These are phyloP conservation scores for Immersiporthe knoxdaviesiana DNA, from an alignment of 2,329 filamentous ascomycete species.

Conservation along the genomic window DNA sequence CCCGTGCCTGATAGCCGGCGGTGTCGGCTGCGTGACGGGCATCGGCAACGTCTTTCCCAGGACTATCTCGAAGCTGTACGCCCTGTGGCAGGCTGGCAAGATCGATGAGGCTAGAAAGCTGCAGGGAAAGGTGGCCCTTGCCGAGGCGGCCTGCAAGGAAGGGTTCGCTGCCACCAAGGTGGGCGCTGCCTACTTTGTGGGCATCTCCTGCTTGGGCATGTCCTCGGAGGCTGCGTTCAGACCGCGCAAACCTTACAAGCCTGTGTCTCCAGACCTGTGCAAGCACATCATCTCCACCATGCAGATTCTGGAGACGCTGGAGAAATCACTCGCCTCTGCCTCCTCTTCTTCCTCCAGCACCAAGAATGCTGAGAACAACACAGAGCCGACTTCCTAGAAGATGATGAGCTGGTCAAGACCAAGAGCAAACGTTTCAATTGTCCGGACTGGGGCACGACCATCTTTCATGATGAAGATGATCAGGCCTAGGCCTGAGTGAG, in stretches of 20 bases:
- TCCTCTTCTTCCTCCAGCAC: not conserved
- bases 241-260: slow-evolving; percentile 2
- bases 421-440: not conserved
- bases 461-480: not conserved
- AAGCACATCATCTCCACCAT: not conserved
- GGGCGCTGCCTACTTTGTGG: slow-evolving; percentile 36
- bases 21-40: slow-evolving; percentile 48
- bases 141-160: slow-evolving; percentile 56
- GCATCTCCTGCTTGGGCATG: not conserved
- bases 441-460: not conserved
- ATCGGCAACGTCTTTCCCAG: slow-evolving; percentile 53
- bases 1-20: slow-evolving; percentile 44
- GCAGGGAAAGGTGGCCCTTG: slow-evolving; percentile 49
- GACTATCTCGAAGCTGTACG: slow-evolving; percentile 45
- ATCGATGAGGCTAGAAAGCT: slow-evolving; percentile 43
- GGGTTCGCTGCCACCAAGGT: slow-evolving; percentile 53
- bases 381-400: not conserved
- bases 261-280: not conserved
- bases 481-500: not conserved
- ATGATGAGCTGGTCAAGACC: slow-evolving; percentile 1
- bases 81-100: slow-evolving; percentile 44
- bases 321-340: not conserved
- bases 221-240: not conserved
- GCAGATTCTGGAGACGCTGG: not conserved
- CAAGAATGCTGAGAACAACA: not conserved